Percentiles rank a stretch among this genome's conserved stretches.
These are phyloP conservation scores for Metschnikowia reukaufii DNA, from an alignment of 805 yeast species.

Conservation along the genomic window DNA sequence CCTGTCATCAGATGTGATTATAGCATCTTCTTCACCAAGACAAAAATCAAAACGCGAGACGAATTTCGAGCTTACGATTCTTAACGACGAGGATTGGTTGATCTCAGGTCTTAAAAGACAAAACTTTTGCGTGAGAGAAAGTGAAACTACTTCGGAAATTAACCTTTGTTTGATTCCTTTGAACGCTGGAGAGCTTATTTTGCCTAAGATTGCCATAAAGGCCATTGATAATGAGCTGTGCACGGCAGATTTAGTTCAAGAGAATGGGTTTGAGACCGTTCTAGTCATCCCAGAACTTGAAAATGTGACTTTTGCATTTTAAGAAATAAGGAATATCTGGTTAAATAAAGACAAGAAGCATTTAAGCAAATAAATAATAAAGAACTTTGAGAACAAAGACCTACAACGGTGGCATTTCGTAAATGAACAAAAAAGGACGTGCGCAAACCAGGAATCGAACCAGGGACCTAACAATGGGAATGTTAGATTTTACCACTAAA, in stretches of 20 bases:
- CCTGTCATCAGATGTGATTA: neutral
- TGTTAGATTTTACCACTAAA: conserved; percentile 21
- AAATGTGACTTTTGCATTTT: conserved; percentile 60
- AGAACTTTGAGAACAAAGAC: neutral
- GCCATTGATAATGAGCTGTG: conserved; percentile 29
- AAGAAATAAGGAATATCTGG: too few species aligned
- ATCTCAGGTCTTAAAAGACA: conserved; percentile 69
- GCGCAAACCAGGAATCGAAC: conserved; percentile 23
- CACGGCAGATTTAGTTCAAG: conserved; percentile 59
- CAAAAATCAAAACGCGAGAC: conserved; percentile 11
- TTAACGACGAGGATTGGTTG: conserved; percentile 72
- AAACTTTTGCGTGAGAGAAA: conserved; percentile 40
- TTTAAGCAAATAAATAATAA: neutral
- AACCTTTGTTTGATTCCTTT: conserved; percentile 66
- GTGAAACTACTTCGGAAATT: conserved; percentile 19
- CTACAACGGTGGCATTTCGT: neutral
- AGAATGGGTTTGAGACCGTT: conserved; percentile 66
- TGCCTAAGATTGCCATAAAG: conserved; percentile 59
- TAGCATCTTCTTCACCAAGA: conserved; percentile 18
- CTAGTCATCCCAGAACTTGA: conserved; percentile 71
- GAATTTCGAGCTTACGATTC: conserved; percentile 47
- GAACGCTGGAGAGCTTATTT: conserved; percentile 65
- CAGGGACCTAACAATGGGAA: conserved; percentile 21
- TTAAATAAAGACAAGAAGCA: too few species aligned
- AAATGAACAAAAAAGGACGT: neutral